Conservation (phyloP, 176 grass and related monocot species). For the Lolium rigidum region DNA sequence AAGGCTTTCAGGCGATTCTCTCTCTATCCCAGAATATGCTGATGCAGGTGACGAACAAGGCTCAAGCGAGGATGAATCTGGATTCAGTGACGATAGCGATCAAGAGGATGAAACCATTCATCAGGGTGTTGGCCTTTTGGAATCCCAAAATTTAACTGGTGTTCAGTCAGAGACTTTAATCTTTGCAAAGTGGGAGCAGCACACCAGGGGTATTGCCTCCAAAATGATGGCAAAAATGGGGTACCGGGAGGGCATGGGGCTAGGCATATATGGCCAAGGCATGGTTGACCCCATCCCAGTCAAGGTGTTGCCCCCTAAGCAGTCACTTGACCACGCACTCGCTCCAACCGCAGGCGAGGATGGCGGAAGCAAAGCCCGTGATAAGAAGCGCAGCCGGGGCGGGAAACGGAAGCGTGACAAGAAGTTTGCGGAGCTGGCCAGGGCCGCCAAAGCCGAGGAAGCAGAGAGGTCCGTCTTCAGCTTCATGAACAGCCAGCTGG, state of each 20-base stretch:
- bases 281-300: conserved; percentile 83
- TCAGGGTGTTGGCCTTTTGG: conserved; percentile 77
- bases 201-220: conserved; percentile 89
- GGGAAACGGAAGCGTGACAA: conserved; percentile 81
- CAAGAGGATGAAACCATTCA: conserved; percentile 54
- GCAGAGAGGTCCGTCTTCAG: conserved; percentile 68
- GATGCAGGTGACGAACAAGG: conserved; percentile 58
- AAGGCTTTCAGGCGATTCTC: conserved; percentile 63
- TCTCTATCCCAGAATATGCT: conserved; percentile 78
- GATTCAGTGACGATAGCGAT: conserved; percentile 58
- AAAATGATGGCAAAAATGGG: conserved; percentile 99
- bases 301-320: conserved; percentile 82
- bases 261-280: conserved; percentile 87
- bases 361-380: conserved; percentile 26
- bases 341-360: conserved; percentile 34
- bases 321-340: conserved; percentile 85
- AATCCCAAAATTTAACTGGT: conserved; percentile 63
- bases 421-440: conserved; percentile 68
- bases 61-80: conserved; percentile 53
- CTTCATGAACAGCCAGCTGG: conserved; percentile 85
- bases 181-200: conserved; percentile 96
- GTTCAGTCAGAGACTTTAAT: conserved; percentile 80
- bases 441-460: conserved; percentile 76
- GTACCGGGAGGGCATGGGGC: conserved; percentile 89
- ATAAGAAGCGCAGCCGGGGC: conserved; percentile 73